Conservation (phyloP, 805 yeast species). For the Ogataea naganishii region DNA sequence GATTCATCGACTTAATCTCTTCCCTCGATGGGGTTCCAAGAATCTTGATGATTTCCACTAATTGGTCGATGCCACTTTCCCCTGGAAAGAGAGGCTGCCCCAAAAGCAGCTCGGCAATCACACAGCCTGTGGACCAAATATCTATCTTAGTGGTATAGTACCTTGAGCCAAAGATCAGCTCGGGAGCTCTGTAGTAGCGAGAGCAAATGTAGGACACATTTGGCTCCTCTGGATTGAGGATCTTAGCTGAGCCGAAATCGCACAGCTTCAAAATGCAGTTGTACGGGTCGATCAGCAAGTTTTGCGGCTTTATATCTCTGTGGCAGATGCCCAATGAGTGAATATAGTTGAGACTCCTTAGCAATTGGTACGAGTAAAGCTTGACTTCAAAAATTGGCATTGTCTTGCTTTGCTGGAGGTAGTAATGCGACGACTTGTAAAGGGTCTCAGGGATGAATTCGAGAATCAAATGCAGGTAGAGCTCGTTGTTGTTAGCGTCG, state of each 20-base stretch:
- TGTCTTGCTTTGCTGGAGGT: conserved; percentile 57
- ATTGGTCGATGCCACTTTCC: conserved; percentile 93
- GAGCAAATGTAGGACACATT: conserved; percentile 96
- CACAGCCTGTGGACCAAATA: conserved; percentile 97
- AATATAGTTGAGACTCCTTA: conserved; percentile 72
- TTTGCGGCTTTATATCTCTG: conserved; percentile 88
- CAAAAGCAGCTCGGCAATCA: conserved; percentile 89
- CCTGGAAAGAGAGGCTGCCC: conserved; percentile 99
- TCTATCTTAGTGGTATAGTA: conserved; percentile 95
- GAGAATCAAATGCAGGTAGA: conserved; percentile 80
- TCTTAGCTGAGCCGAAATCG: conserved; percentile 95
- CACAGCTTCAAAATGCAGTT: conserved; percentile 84
- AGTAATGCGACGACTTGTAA: conserved; percentile 84
- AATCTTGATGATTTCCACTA: conserved; percentile 92
- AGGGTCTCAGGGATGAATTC: conserved; percentile 96
- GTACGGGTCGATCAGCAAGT: conserved; percentile 77
- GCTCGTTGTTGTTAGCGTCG: conserved; percentile 61
- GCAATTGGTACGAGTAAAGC: conserved; percentile 69
- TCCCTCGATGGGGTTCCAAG: conserved; percentile 93
- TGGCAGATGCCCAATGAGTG: conserved; percentile 78
- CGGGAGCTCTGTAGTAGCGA: conserved; percentile 95
- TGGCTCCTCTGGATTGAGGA: conserved; percentile 81
- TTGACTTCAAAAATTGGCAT: conserved; percentile 91
- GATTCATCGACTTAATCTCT: conserved; percentile 90
- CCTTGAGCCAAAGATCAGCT: conserved; percentile 93